These are phyloP conservation scores for Nitzschia sp. DNA, from an alignment of 108 stramenopile species.

Conservation along the genomic window DNA sequence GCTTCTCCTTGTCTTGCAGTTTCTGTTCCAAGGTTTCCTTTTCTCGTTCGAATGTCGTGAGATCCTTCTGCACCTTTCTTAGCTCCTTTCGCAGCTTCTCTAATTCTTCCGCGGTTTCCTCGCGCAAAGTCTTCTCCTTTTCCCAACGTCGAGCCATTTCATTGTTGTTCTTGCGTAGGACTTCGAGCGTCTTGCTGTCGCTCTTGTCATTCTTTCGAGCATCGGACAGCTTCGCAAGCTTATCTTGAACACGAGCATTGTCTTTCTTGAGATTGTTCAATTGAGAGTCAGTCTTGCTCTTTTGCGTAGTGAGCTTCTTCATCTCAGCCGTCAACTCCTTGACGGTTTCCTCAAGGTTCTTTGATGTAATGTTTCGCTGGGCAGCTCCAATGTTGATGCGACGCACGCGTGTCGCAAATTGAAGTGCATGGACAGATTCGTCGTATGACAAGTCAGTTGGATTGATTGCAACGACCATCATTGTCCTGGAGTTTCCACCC, in stretches of 20 bases:
- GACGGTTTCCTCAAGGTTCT: constrained; percentile 90
- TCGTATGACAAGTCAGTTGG: constrained; percentile 86
- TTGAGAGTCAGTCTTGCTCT: constrained; percentile 79
- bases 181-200: constrained; percentile 74
- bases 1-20: constrained; percentile 72
- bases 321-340: constrained; percentile 84
- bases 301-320: constrained; percentile 70
- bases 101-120: constrained; percentile 70
- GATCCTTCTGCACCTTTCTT: constrained; percentile 55
- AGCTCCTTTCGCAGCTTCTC: constrained; percentile 61
- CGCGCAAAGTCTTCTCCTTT: constrained; percentile 82
- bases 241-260: constrained; percentile 78
- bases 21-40: constrained; percentile 52
- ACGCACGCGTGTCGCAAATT: constrained; percentile 96
- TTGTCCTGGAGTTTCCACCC: constrained; percentile 95
- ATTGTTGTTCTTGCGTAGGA: constrained; percentile 74
- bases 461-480: constrained; percentile 96
- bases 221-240: constrained; percentile 53
- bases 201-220: constrained; percentile 59
- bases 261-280: constrained; percentile 71
- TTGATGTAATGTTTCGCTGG: constrained; percentile 79
- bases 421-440: constrained; percentile 96
- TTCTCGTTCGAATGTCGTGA: constrained; percentile 52
- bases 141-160: constrained; percentile 86
- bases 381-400: constrained; percentile 90